Base-by-base conservation (phyloP, 2,329 filamentous ascomycete species). In the Trichoderma afroharzianum region DNA sequence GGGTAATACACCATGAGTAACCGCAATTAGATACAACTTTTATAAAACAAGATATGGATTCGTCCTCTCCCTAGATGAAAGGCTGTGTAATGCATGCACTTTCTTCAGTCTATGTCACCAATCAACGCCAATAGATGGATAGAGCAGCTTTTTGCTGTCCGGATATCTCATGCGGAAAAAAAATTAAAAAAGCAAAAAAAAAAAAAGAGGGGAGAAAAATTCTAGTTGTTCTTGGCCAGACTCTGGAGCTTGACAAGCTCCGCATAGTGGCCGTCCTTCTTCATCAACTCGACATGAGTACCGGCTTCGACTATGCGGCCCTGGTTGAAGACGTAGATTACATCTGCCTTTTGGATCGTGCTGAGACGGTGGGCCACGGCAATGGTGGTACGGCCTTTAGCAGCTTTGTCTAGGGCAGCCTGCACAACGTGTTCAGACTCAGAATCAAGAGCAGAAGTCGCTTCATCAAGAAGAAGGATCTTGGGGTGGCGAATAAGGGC, bases 321-420 rank as follows among this genome's bases (percentile, higher is more conserved):
- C 77, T 93, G 91, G 80, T 98, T 95, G 79, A 98, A 96, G n/a
- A 98, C 95, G 76, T 97, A 98, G 76, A 98, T 98, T 61, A 95
- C 84, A 79, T 98, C 95, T 0, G 95, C 95, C 80, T 96, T 95
- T 79, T 97, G 94, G 73, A 98, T 98, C 0, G 96, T 98, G 77
- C 91, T 94, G 11, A 99, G 84, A 32, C 96, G 87, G 82, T 72
- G 71, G 1, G 71, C 71, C 26, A 72, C 71, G 3, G 71, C 71
- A 57, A 72, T 72, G 21, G 71, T 72, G n/a, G 71, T 72, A 5
- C 71, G 71, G 32, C 71, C 71, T 62, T 72, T 70, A 12, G 71
- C 71, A 11, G 71, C 71, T 30, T 72, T 90, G n/a, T 72, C 71
- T 62, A 72, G 1, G 39, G 71, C 71, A 7, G 71, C 71, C 32